Base-by-base conservation (phyloP, 2,329 filamentous ascomycete genomes). In the Fusarium guadeloupense region DNA sequence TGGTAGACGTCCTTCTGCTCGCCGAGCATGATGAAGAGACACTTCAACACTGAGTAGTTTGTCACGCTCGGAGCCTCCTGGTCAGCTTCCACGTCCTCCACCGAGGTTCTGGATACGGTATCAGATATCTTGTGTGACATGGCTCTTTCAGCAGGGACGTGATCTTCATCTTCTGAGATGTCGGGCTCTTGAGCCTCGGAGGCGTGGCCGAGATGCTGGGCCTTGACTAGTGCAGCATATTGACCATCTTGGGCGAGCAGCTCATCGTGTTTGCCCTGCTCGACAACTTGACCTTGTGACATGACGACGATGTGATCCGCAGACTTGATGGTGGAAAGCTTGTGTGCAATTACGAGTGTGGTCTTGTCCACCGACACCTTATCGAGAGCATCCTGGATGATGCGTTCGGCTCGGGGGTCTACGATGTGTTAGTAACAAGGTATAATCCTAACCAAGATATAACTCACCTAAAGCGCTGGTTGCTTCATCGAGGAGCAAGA, bases 401-500 rank as follows among this genome's bases (percentile, higher is more conserved):
- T 76, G 2, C 76, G 72, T 40, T 80, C 77, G 3, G 77, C 72
- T 12, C 77, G 72, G 1, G 73, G 71, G 44, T 78, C 75, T 23
- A 79, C 9, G 67, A 10, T 12, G 10, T 28, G 10, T 28, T 12
- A 28, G 26, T 12, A 28, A 28, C 26, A 28, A 12, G 12, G 10
- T 10, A 12, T 5, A 5, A 28, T 10, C 10, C 9, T 12, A 12
- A 12, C 9, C 12, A 9, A 10, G 12, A 12, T 28, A 28, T 28
- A 8, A 28, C 26, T 28, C 9, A 28, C 26, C 26, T 28, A 28
- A 28, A 2, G 86, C 84, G 39, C 81, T 85, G 0, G 87, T 90
- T 2, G 87, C 87, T 71, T 90, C 88, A 58, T 90, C 88, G 3
- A 90, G 74, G 16, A 90, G 80, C 1, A 90, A 76, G 26, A 90